Evolutionary conservation across 805 yeast genomes (phyloP).

Genomic region (Suhomyces xylopsoci): DNA sequence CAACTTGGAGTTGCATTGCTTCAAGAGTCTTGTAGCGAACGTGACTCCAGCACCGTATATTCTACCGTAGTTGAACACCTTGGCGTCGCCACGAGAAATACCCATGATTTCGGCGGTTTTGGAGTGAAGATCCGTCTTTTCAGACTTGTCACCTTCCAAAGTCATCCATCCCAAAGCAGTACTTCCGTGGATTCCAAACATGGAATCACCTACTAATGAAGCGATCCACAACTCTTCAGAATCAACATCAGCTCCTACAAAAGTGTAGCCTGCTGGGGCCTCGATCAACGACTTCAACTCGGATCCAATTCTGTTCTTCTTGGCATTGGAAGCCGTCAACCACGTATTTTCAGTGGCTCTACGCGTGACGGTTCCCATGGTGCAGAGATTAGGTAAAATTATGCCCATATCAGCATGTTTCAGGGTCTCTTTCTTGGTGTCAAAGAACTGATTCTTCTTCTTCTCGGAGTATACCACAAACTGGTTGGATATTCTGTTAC

Average conservation of each 20-base stretch:
- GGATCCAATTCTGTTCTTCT: slow-evolving; percentile 80
- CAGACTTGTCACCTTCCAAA: slow-evolving; percentile 86
- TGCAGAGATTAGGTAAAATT: slow-evolving; percentile 76
- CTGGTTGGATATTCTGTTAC: slow-evolving; percentile 81
- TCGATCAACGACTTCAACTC: slow-evolving; percentile 82
- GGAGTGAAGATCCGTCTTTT: slow-evolving; percentile 92
- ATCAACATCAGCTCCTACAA: slow-evolving; percentile 99
- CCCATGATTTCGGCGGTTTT: slow-evolving; percentile 89
- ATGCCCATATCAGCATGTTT: slow-evolving; percentile 50
- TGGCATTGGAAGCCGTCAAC: slow-evolving; percentile 96
- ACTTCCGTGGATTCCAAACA: slow-evolving; percentile 87
- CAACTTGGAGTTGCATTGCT: slow-evolving; percentile 74
- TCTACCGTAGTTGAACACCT: slow-evolving; percentile 92
- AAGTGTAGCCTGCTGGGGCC: slow-evolving; percentile 86
- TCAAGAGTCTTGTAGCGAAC: slow-evolving; percentile 80
- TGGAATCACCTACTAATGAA: slow-evolving; percentile 87
- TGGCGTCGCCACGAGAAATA: slow-evolving; percentile 87
- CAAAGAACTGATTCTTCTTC: slow-evolving; percentile 22
- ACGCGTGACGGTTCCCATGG: slow-evolving; percentile 97
- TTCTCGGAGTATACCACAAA: slow-evolving; percentile 65
- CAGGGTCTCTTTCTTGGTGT: slow-evolving; percentile 19
- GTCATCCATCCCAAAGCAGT: slow-evolving; percentile 99
- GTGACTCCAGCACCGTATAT: slow-evolving; percentile 96
- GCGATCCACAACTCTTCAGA: slow-evolving; percentile 99
- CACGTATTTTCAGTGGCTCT: slow-evolving; percentile 97